Conservation (phyloP, 75 land plant species). For the Cryptomeria japonica region DNA sequence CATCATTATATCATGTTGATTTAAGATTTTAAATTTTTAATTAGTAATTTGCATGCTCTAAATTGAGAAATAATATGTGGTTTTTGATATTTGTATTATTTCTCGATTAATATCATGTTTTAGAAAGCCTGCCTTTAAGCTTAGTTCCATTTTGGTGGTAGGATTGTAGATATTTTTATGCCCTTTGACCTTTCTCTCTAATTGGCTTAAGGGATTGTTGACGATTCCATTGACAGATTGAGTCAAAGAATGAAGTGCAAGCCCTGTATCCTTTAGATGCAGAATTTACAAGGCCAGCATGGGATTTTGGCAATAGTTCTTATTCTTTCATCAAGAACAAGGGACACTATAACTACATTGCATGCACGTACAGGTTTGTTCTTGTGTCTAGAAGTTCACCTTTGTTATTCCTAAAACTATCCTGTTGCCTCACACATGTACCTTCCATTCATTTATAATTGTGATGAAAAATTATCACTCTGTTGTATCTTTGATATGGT, state of each 20-base stretch:
- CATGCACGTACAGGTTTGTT: slow-evolving; percentile 81
- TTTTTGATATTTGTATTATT: not conserved
- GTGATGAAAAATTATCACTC: not conserved
- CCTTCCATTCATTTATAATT: not conserved
- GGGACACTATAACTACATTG: slow-evolving; percentile 34
- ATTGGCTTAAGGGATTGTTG: not conserved
- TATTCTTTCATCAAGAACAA: slow-evolving; percentile 54
- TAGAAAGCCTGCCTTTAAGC: not conserved
- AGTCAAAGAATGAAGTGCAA: slow-evolving; percentile 52
- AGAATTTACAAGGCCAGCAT: slow-evolving; percentile 86
- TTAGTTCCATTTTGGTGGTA: not conserved
- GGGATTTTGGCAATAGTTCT: slow-evolving; percentile 88
- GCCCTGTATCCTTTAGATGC: slow-evolving; percentile 75
- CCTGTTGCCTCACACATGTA: not conserved
- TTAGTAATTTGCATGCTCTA: no score
- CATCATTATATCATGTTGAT: not conserved
- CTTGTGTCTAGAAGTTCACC: not conserved
- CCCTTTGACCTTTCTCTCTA: not conserved
- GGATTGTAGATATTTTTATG: not conserved
- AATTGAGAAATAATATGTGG: not conserved
- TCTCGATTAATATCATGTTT: not conserved
- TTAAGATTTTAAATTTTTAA: no score
- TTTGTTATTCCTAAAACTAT: not conserved
- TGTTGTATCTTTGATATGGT: not conserved
- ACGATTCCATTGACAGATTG: slow-evolving; percentile 43